Evolutionary conservation across 2,329 filamentous ascomycete species (phyloP), one percentile per base, ranked within the genome.

Genomic region (Phyllosticta citriasiana): DNA sequence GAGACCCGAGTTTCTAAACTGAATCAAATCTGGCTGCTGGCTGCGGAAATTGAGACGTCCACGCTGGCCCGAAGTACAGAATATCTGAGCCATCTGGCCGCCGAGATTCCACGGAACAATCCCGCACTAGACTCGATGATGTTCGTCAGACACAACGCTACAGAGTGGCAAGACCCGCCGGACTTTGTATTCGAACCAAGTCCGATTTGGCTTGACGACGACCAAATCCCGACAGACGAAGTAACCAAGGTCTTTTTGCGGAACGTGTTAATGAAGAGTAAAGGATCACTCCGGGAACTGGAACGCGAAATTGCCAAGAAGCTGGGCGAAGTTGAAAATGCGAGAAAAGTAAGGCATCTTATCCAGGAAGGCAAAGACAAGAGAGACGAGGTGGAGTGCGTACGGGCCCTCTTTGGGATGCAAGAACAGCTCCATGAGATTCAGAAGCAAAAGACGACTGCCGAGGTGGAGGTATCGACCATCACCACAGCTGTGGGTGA

Each of bases 171-270:
- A 69, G 93, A 97, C 70, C 94, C 94, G 0, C 69, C 83, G 0
- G 88, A 97, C 74, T 89, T 94, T 74, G 79, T 78, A 10, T 99
- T 99, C 68, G 94, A 99, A 73, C 88, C 94, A 0, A 96, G 92
- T 71, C 93, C 94, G 0, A 88, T 99, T 27, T 99, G 95, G 94
- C 88, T 97, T 69, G 95, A 99, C 68, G 91, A 97, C 68, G 89
- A 88, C 62, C 77, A 82, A 24, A 96, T 99, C 83, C 82, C 94
- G 6, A 84, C 88, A 0, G 92, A 97, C 72, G 91, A 97, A 55
- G 79, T 84, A 4, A 91, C 93, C 63, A 96, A 94, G 74, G 82
- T 96, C 0, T 99, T 92, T 73, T 76, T 99, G 62, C 89, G 92
- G 63, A 99, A 99, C 70, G 84, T 97, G 10, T 80, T 99, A 51